Conservation (phyloP, 345 rosid genomes). For the Populus deltoides region DNA sequence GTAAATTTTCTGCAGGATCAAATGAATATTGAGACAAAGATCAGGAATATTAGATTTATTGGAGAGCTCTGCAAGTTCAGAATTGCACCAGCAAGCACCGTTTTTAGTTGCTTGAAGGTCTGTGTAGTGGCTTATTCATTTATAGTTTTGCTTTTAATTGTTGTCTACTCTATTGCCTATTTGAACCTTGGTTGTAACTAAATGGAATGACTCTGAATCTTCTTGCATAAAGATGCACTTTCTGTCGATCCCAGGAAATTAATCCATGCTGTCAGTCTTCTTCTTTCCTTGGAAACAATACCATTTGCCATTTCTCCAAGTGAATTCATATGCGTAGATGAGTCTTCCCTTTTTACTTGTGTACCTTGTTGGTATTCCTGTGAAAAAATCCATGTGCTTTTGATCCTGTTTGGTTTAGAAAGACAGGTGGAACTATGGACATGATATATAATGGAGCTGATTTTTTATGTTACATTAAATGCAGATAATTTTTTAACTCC, state of each 20-base stretch:
- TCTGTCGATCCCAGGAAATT: neutral
- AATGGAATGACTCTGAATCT: neutral
- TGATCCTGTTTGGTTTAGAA: neutral
- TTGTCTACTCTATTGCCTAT: neutral
- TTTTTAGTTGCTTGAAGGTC: conserved; percentile 97
- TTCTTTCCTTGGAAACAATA: neutral
- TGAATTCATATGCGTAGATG: neutral
- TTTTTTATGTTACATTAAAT: neutral
- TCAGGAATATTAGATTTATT: conserved; percentile 92
- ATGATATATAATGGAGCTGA: neutral
- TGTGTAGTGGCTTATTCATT: conserved; percentile 7
- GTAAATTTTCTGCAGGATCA: conserved; percentile 72
- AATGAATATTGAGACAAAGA: conserved; percentile 98
- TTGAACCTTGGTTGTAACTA: neutral
- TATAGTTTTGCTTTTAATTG: neutral
- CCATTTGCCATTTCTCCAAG: neutral
- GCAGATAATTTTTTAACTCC: neutral
- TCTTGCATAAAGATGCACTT: neutral
- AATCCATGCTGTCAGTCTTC: neutral
- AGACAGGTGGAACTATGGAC: neutral
- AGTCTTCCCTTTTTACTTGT: neutral
- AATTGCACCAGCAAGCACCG: conserved; percentile 75
- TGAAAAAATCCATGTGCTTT: neutral
- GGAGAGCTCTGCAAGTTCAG: conserved; percentile 98
- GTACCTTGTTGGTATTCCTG: neutral